phyloP scores from a whole-genome alignment of 345 rosid species.

The Corchorus capsularis region DNA sequence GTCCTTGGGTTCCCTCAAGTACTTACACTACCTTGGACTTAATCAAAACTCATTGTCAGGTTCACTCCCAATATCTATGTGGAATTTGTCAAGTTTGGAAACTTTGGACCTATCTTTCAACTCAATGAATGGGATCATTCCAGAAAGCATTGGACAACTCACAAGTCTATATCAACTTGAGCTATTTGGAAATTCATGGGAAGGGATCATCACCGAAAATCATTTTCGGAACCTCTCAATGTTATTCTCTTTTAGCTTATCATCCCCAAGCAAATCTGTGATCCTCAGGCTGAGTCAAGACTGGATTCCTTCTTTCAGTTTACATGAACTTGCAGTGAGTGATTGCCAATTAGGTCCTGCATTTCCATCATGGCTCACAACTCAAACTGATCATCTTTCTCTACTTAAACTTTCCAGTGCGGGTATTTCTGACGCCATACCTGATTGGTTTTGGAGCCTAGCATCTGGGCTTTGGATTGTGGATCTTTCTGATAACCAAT shows the following conservation, averaged over 20 bases:
- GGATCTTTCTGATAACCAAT: constrained; percentile 29
- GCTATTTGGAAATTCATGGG: constrained; percentile 7
- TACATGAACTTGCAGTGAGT: not conserved
- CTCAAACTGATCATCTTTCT: not conserved
- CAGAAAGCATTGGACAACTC: constrained; percentile 12
- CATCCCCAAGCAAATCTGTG: constrained; percentile 9
- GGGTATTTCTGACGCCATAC: constrained; percentile 18
- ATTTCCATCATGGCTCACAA: constrained; percentile 35
- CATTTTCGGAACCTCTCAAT: constrained; percentile 25
- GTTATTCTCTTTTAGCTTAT: not conserved
- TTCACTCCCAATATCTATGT: constrained; percentile 33
- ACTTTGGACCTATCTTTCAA: constrained; percentile 12
- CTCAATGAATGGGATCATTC: constrained; percentile 4
- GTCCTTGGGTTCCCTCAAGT: not conserved
- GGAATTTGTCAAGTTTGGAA: constrained; percentile 23
- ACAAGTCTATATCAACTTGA: not conserved
- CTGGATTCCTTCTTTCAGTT: constrained; percentile 33
- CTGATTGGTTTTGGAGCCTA: constrained; percentile 30
- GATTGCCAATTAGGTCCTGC: constrained; percentile 24
- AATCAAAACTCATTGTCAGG: constrained; percentile 20
- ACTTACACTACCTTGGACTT: not conserved
- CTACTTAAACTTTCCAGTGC: constrained; percentile 11
- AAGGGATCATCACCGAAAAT: constrained; percentile 15
- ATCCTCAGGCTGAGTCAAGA: constrained; percentile 8
- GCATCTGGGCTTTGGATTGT: constrained; percentile 9